Evolutionary conservation across 176 grass and related monocot species (phyloP), one percentile per base, ranked within the genome.

Genomic region (Elymus sibiricus): DNA sequence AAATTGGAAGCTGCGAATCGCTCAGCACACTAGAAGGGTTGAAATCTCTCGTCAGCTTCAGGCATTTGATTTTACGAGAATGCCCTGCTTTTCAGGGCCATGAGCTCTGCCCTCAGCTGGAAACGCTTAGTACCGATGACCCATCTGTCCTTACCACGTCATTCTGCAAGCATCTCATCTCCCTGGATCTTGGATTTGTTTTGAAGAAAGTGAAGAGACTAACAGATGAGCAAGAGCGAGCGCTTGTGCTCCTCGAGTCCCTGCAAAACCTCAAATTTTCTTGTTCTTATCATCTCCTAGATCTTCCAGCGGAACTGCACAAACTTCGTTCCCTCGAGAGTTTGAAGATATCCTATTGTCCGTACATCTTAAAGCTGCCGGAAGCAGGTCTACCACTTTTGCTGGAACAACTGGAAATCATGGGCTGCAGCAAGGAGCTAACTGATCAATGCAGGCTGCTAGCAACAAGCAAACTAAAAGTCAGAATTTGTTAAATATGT

Each of bases 271-370:
- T 93, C 10, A 0, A 0, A 28, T 63, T 87, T 67, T 0, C 0
- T 4, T 0, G 0, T 3, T 82, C 4, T 44, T 0, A 0, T 1
- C 1, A 2, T 29, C 79, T 92, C 12, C 0, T 9, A 21, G 39
- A 65, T 63, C 66, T 90, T 47, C 88, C 81, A 43, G 14, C 21
- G 1, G 9, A 11, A 13, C 76, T 89, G 14, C 19, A 8, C 10
- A 15, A 11, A 24, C 47, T 89, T 21, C 3, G 4, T 25, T 89
- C 64, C 51, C 87, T 89, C 11, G 2, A 73, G 73, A 1, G 0
- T 4, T 43, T 88, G 27, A 0, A 0, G 3, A 38, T 88, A 43
- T 0, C 0, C 0, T 0, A 0, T 0, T 88, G 79, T 68, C 1
- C 0, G 15, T 0, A 17, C 3, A 84, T 88, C 35, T 1, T 14